Base-by-base conservation (phyloP, 768 basidiomycete genomes). In the Aureoboletus auriporus region DNA sequence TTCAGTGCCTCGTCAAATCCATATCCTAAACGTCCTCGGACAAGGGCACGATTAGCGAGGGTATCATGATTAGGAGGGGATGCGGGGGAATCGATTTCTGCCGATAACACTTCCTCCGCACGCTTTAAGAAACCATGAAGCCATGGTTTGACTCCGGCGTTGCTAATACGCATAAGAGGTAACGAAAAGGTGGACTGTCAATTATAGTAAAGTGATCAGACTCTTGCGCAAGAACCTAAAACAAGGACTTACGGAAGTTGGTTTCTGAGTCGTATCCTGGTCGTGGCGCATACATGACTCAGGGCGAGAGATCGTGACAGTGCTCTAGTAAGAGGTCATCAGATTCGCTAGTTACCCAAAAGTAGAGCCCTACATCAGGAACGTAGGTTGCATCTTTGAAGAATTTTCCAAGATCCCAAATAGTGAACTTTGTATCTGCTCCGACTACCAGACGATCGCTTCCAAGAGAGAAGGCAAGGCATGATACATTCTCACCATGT, bases 131-230 rank as follows among this genome's bases (percentile, higher is more conserved):
- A 53, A 20, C 48, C 27, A 28, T 57, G 51, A n/a, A 57, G 55
- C 56, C 56, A 57, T 6, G 48, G 38, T 35, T 57, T 57, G 37
- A 57, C 51, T 27, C 55, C 56, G 9, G 2, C 42, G 9, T 57
- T 57, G 30, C 7, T 53, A 16, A 57, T 57, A n/a, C 38, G 53
- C 55, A 57, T 47, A 11, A 57, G 48, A 1, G 56, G 56, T n/a
- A 57, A 17, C 10, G 35, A 38, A 26, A 28, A 56, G 4, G 55
- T 49, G 5, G 47, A 5, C 55, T 49, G 23, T n/a, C 8, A 16
- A 39, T n/a, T 28, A 17, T 6, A n/a, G 27, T 33, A 14, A 40
- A 12, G 20, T 5, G 20, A 38, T 27, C 8, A 36, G 12, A 38
- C 8, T 6, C 3, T 31, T 31, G 7, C 11, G 5, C 4, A 1